phyloP scores from a whole-genome alignment of 2,329 filamentous ascomycete species.

The Trichoderma sp. region DNA sequence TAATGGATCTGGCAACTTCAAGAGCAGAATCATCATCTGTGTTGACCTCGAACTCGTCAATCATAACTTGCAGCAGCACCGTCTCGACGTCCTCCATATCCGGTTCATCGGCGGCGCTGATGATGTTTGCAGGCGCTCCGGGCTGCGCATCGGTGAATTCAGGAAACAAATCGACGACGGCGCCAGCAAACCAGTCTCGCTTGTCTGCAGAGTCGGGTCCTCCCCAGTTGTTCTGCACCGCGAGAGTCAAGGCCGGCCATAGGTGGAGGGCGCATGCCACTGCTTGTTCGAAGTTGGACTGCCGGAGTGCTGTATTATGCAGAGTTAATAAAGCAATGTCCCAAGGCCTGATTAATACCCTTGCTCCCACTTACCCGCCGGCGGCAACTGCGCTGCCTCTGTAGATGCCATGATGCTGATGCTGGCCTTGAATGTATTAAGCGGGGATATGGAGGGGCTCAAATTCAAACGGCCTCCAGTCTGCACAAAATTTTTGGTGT shows the following conservation, averaged over 20 bases:
- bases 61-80: conserved; percentile 83
- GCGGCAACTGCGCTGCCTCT: conserved; percentile 31
- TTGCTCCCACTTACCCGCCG: conserved; percentile 29
- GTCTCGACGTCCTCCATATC: conserved; percentile 79
- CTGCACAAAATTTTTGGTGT: conserved; percentile 20
- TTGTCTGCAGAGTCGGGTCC: conserved; percentile 81
- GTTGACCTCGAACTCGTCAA: conserved; percentile 91
- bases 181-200: conserved; percentile 93
- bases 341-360: conserved; percentile 1
- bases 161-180: conserved; percentile 75
- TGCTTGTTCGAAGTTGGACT: conserved; percentile 76
- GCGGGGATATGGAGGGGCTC: conserved; percentile 34
- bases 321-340: conserved; percentile 3
- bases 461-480: conserved; percentile 3
- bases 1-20: conserved; percentile 69
- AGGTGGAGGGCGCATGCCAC: conserved; percentile 81
- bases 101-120: conserved; percentile 45
- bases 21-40: conserved; percentile 85
- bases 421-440: conserved; percentile 12
- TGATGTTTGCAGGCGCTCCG: conserved; percentile 29
- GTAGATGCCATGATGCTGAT: conserved; percentile 31
- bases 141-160: conserved; percentile 53
- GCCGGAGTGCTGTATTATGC: conserved; percentile 46
- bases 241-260: conserved; percentile 85
- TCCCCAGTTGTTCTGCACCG: conserved; percentile 84